Conservation (phyloP, 2,329 filamentous ascomycete genomes). For the Sarocladiaceae sp. region DNA sequence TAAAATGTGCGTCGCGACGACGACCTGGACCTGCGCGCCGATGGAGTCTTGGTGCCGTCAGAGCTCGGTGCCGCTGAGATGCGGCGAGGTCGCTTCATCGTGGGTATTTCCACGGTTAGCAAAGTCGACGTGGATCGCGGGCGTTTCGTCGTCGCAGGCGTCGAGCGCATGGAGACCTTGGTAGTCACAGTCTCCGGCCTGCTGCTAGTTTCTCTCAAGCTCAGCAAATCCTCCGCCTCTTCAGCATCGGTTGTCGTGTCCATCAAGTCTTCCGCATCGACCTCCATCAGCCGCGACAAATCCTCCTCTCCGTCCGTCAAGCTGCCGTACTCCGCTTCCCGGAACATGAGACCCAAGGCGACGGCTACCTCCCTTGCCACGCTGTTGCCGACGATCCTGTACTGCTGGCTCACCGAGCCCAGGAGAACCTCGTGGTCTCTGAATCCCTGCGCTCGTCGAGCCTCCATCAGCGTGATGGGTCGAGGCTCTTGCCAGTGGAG, state of each 20-base stretch:
- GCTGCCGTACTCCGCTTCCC: slow-evolving; percentile 43
- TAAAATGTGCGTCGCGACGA: too few relatives aligned
- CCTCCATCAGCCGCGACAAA: not conserved
- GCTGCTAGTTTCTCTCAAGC: not conserved
- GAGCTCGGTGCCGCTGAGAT: too few relatives aligned
- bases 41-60: too few relatives aligned
- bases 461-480: slow-evolving; percentile 61
- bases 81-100: not conserved
- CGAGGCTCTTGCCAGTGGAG: slow-evolving; percentile 66
- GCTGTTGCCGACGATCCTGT: slow-evolving; percentile 70
- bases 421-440: slow-evolving; percentile 67
- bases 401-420: slow-evolving; percentile 51
- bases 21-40: too few relatives aligned
- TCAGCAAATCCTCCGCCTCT: not conserved
- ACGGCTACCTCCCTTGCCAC: slow-evolving; percentile 67
- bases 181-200: too few relatives aligned
- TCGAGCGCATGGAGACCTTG: too few relatives aligned
- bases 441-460: slow-evolving; percentile 64
- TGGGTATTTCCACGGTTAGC: not conserved
- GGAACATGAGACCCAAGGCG: slow-evolving; percentile 59
- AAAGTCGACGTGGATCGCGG: not conserved
- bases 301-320: slow-evolving; percentile 7
- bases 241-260: not conserved
- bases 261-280: not conserved
- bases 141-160: not conserved